Base-by-base conservation (phyloP, 163 green algal species). In the Scenedesmus sp. region DNA sequence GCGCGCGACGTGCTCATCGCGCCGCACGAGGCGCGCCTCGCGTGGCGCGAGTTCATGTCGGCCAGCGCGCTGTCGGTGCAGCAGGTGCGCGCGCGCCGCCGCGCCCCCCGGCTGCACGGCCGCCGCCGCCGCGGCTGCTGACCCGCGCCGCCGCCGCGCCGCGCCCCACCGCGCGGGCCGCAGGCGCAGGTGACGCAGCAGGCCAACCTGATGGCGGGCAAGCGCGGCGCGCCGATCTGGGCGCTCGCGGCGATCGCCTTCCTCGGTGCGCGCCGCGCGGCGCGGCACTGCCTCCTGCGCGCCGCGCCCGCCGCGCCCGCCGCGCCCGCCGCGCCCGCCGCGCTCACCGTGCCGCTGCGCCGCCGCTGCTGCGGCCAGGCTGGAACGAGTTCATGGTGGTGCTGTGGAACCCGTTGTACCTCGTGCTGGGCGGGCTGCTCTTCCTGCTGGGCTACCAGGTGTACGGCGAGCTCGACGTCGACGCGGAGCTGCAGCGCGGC, bases 331-430 rank as follows among this genome's bases (percentile, higher is more conserved):
- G n/a, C n/a, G n/a, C n/a, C n/a, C n/a, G n/a, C n/a, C n/a, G n/a
- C n/a, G n/a, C n/a, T n/a, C n/a, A n/a, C n/a, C n/a, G n/a, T n/a
- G n/a, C n/a, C n/a, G n/a, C n/a, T n/a, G n/a, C n/a, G n/a, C n/a
- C n/a, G n/a, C n/a, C n/a, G n/a, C n/a, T n/a, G n/a, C n/a, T n/a
- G n/a, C n/a, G n/a, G n/a, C n/a, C n/a, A n/a, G n/a, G 96, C 44
- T 97, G 93, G 83, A 96, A 99, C 84, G 96, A 99, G 84, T 87
- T 95, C 63, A 90, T 98, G 77, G 85, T 86, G 28, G 67, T 98
- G 48, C 75, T 98, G 53, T 92, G 85, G 78, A 97, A 92, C 87
- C 94, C 94, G 5, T 48, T 95, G 22, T 87, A 85, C 81, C 80
- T 97, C 17, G 26, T 96, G 3, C 5, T 93, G 28, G 70, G 89